phyloP scores from a whole-genome alignment of 805 yeast genomes.

The Cyberlindnera subsufficiens region DNA sequence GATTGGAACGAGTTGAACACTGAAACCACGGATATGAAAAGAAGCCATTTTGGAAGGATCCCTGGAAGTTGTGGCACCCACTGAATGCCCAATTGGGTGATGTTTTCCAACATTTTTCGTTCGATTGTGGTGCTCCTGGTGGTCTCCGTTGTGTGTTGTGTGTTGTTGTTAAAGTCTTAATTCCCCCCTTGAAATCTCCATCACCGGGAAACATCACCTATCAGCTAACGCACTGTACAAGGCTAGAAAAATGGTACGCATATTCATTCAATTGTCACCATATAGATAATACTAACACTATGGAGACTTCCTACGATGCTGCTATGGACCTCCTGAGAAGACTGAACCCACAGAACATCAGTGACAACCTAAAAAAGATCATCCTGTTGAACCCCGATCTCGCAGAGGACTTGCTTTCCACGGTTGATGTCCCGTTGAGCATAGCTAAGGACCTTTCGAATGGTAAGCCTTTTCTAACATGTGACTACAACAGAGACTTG shows the following conservation, averaged over 20 bases:
- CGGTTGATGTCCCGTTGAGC: slow-evolving; percentile 80
- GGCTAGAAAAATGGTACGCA: too few relatives aligned
- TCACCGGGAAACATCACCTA: background rate
- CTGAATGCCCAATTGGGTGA: slow-evolving; percentile 30
- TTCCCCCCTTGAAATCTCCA: background rate
- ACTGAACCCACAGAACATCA: slow-evolving; percentile 58
- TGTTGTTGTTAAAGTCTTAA: background rate
- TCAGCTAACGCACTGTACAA: background rate
- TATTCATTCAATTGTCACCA: background rate
- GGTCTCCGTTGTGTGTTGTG: background rate
- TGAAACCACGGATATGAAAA: slow-evolving; percentile 84
- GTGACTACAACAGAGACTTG: slow-evolving; percentile 94
- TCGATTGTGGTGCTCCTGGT: background rate
- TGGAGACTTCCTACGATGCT: slow-evolving; percentile 49
- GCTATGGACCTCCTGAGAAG: slow-evolving; percentile 75
- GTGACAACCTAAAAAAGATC: slow-evolving; percentile 36
- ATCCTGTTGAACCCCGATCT: slow-evolving; percentile 48
- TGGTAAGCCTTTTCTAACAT: slow-evolving; percentile 69
- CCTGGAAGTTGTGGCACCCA: slow-evolving; percentile 43
- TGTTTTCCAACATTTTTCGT: slow-evolving; percentile 21
- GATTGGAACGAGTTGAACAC: slow-evolving; percentile 86
- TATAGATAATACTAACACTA: background rate
- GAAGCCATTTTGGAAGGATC: slow-evolving; percentile 67
- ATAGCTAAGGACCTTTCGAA: slow-evolving; percentile 25
- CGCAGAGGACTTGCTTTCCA: slow-evolving; percentile 81